Base-by-base conservation (phyloP, 768 basidiomycete genomes). In the Mycena vulgaris region DNA sequence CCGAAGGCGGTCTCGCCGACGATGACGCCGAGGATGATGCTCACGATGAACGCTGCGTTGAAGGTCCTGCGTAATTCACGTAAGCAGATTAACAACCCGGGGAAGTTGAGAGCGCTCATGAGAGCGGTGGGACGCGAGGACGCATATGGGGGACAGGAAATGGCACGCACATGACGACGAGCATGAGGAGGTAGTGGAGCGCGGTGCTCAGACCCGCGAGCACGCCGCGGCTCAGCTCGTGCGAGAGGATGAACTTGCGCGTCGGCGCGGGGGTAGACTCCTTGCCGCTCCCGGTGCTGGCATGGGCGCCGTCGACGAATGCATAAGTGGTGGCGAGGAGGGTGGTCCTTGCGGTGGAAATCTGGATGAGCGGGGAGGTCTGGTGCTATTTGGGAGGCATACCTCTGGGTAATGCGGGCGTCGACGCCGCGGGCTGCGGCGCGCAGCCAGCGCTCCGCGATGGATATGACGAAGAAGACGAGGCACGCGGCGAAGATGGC, bases 401-500 rank as follows among this genome's bases (percentile, higher is more conserved):
- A 70, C 61, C 63, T 40, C 62, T 65, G 49, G 3, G 51, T 40
- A 37, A 71, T 63, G 0, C 42, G 14, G 3, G 52, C 35, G 33
- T 71, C 70, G 6, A 61, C 4, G 1, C 69, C 53, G 11, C 70
- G 69, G 14, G n/a, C n/a, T 5, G 48, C 42, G 0, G 73, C 73
- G 21, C 58, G 63, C n/a, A 96, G 78, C 80, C 88, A 90, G 69
- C 95, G 84, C 53, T 96, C 94, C 39, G 92, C 81, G 16, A 95
- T 74, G 10, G 90, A 90, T 35, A 96, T 82, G 33, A 92, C 40
- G 74, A 92, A 83, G 27, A 97, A 82, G 0, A 87, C 90, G 64
- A 97, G 84, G 76, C 91, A 93, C 42, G 94, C 92, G 0, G 93
- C 95, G 23, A 88, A 89, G 39, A 95, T 87, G 0, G 92, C 90